These are phyloP conservation scores for Dryas alaskensis DNA, from an alignment of 306 rosid genomes.

Conservation along the genomic window DNA sequence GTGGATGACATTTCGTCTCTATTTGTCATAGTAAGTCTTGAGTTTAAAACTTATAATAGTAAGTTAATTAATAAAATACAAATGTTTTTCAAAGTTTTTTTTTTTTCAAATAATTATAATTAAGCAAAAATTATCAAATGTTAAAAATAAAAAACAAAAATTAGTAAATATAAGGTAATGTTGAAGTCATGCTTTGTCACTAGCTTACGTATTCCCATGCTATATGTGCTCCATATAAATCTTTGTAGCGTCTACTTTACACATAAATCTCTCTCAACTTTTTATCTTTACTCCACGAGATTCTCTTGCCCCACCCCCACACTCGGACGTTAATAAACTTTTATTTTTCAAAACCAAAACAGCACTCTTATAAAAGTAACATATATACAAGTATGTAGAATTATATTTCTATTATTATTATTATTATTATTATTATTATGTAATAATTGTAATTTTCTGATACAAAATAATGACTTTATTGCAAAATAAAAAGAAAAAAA, in stretches of 20 bases:
- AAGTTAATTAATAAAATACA: no score
- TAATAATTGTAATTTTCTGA: not conserved
- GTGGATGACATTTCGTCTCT: no score
- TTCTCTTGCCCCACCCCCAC: conserved; percentile 19
- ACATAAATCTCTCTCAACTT: conserved; percentile 50
- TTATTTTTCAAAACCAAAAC: not conserved
- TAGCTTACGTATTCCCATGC: conserved; percentile 51
- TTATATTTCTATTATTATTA: no score
- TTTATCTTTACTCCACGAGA: conserved; percentile 31
- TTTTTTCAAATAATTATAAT: no score
- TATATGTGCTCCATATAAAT: conserved; percentile 32
- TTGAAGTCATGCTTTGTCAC: conserved; percentile 85
- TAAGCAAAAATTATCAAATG: no score
- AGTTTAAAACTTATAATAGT: no score
- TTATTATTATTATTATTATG: not conserved
- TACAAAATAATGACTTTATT: not conserved
- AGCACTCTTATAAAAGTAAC: no score
- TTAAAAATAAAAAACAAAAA: not conserved
- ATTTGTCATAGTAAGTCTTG: no score
- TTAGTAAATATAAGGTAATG: conserved; percentile 4
- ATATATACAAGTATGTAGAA: no score
- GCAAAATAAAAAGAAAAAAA: no score
- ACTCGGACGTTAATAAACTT: not conserved
- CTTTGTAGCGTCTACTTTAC: conserved; percentile 74
- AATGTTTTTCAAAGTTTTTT: no score